phyloP scores from a whole-genome alignment of 331 rosid genomes.

The Saraca asoca region DNA sequence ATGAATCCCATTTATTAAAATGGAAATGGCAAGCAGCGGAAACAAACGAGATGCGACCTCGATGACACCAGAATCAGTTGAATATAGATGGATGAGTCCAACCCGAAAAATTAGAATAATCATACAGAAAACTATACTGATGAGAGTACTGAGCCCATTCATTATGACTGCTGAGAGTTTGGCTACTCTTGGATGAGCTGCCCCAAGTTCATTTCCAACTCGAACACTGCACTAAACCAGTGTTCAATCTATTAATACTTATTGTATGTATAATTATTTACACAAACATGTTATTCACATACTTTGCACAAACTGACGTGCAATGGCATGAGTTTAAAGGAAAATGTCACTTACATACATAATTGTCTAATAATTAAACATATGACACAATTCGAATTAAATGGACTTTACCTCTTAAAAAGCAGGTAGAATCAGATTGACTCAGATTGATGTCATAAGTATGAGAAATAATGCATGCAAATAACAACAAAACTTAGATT shows the following conservation, averaged over 20 bases:
- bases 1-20: constrained; percentile 55
- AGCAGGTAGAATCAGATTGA: too few species aligned
- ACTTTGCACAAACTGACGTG: too few species aligned
- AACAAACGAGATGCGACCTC: constrained; percentile 56
- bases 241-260: background rate
- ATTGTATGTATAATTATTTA: too few species aligned
- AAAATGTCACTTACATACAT: too few species aligned
- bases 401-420: too few species aligned
- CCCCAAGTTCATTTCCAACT: constrained; percentile 76
- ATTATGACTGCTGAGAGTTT: constrained; percentile 66
- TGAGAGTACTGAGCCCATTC: constrained; percentile 59
- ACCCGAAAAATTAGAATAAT: constrained; percentile 51
- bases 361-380: too few species aligned
- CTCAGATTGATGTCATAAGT: too few species aligned
- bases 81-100: constrained; percentile 63
- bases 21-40: constrained; percentile 59
- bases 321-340: too few species aligned
- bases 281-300: too few species aligned
- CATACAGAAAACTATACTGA: constrained; percentile 52
- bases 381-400: too few species aligned
- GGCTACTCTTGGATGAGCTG: constrained; percentile 67
- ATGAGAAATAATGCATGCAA: too few species aligned
- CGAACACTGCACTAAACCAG: constrained; percentile 48
- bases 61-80: constrained; percentile 53
- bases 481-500: too few species aligned